Percentiles rank a stretch among this genome's conserved stretches.
Conservation (phyloP, 2,329 filamentous ascomycete genomes). For the Penicillium sp. region DNA sequence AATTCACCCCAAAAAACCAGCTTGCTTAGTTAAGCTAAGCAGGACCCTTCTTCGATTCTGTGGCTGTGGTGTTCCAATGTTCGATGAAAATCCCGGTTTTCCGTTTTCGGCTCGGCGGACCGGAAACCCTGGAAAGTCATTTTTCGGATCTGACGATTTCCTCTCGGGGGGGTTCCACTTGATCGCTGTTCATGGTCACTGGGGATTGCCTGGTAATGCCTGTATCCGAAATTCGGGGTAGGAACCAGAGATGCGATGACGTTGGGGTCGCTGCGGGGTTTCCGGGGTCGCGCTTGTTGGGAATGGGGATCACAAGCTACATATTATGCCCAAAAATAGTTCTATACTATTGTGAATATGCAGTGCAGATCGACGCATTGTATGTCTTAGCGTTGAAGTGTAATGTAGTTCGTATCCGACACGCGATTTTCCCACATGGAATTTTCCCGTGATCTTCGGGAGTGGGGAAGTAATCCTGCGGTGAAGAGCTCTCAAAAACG, state of each 20-base stretch:
- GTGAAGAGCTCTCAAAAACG: background rate
- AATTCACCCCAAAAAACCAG: background rate
- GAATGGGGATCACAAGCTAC: no score
- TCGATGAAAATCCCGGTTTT: background rate
- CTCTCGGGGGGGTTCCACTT: background rate
- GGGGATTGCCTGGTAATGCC: background rate
- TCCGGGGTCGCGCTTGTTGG: background rate
- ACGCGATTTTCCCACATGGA: background rate
- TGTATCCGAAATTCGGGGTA: background rate
- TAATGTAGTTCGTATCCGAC: background rate
- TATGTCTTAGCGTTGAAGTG: background rate
- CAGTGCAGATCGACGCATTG: background rate
- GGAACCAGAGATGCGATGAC: background rate
- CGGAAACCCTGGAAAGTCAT: background rate
- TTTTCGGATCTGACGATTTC: background rate
- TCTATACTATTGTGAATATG: background rate
- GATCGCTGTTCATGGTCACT: background rate
- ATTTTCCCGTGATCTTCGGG: background rate
- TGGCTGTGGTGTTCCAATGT: background rate
- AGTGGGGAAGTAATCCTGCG: background rate
- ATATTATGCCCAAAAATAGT: background rate
- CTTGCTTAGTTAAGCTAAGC: background rate
- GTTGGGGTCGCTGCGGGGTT: background rate
- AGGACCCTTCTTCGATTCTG: background rate
- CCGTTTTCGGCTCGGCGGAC: background rate